phyloP scores from a whole-genome alignment of 1,284 basidiomycete genomes.

The Gomphus bonarii region DNA sequence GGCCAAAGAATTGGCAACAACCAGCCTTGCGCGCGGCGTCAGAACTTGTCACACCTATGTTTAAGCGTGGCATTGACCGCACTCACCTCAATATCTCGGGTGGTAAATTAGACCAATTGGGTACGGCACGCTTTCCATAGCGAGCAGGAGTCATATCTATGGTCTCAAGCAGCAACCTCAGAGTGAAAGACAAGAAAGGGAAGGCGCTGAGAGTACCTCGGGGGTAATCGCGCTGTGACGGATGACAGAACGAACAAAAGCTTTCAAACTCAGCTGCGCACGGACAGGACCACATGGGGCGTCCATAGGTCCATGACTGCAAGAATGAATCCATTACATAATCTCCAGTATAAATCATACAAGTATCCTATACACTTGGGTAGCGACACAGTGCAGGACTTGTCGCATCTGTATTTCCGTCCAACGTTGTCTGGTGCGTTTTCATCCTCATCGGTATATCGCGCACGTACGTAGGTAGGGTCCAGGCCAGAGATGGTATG shows the following conservation, averaged over 20 bases:
- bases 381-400: constrained; percentile 3
- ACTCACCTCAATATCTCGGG: constrained; percentile 59
- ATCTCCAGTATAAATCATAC: neutral
- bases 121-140: constrained; percentile 9
- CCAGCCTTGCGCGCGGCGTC: constrained; percentile 7
- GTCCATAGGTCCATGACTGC: neutral
- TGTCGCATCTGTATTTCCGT: neutral
- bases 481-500: neutral
- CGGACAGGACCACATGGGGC: neutral
- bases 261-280: constrained; percentile 8
- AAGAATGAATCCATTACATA: neutral
- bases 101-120: constrained; percentile 54
- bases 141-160: constrained; percentile 5
- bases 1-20: constrained; percentile 11
- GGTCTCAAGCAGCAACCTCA: neutral
- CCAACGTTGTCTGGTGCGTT: neutral
- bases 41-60: constrained; percentile 7
- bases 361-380: too few relatives aligned
- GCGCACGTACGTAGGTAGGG: neutral
- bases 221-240: constrained; percentile 11
- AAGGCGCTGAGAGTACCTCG: constrained; percentile 4
- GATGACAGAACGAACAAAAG: constrained; percentile 11
- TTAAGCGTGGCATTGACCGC: constrained; percentile 8
- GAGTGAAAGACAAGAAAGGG: neutral
- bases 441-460: neutral